Evolutionary conservation across 2,329 filamentous ascomycete genomes (phyloP).

Genomic region (Ceratocystis harringtonii): DNA sequence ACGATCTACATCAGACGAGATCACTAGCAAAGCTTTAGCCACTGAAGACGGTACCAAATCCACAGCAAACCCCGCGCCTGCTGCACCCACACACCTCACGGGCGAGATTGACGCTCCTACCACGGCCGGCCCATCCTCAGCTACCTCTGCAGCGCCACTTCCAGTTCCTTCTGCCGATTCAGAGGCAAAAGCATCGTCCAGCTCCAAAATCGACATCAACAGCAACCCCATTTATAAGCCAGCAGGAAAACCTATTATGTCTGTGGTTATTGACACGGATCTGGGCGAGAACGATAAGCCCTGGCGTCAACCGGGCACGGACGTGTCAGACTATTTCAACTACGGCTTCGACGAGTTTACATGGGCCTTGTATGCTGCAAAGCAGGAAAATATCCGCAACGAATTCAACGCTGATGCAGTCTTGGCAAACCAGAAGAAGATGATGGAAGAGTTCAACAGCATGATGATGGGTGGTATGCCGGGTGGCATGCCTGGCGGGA

Average conservation of each 20-base stretch:
- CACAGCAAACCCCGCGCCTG: slow-evolving; percentile 27
- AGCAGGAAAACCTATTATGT: slow-evolving; percentile 67
- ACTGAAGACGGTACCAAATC: slow-evolving; percentile 7
- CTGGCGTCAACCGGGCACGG: slow-evolving; percentile 87
- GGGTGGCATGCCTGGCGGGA: slow-evolving; percentile 26
- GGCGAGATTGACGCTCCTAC: slow-evolving; percentile 24
- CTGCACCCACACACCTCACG: slow-evolving; percentile 24
- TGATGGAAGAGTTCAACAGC: slow-evolving; percentile 52
- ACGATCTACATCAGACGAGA: slow-evolving; percentile 36
- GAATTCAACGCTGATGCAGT: slow-evolving; percentile 57
- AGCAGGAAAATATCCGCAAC: slow-evolving; percentile 64
- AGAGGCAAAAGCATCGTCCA: slow-evolving; percentile 52
- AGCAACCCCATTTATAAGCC: slow-evolving; percentile 64
- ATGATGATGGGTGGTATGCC: slow-evolving; percentile 47
- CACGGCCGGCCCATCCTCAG: slow-evolving; percentile 18
- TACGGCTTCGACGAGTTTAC: slow-evolving; percentile 98
- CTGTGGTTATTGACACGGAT: slow-evolving; percentile 56
- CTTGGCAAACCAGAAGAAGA: slow-evolving; percentile 58
- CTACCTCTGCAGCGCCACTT: slow-evolving; percentile 13
- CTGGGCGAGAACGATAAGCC: slow-evolving; percentile 75
- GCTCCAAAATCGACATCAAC: slow-evolving; percentile 74
- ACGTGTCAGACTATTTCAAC: slow-evolving; percentile 96
- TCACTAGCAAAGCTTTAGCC: slow-evolving; percentile 30
- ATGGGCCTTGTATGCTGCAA: slow-evolving; percentile 85
- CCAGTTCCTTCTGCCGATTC: slow-evolving; percentile 29